A percentile compares a stretch with the other conserved stretches of the same genome.
Conservation (phyloP, 1,139 yeast genomes). For the Zygotorulaspora mrakii region DNA sequence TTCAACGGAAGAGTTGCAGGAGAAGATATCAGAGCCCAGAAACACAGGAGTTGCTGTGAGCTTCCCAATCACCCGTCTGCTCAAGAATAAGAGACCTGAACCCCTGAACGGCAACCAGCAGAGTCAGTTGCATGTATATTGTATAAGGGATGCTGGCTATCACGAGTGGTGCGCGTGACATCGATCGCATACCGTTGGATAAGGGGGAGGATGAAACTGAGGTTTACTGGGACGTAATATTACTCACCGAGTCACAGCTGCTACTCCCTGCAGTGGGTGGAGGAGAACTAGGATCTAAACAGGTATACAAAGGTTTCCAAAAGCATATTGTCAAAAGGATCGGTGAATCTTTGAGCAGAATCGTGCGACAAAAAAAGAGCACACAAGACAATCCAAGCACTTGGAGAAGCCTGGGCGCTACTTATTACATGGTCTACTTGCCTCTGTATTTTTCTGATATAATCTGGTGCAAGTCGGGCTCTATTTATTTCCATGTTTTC, state of each 20-base stretch:
- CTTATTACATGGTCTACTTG: slow-evolving; percentile 26
- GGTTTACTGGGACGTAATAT: slow-evolving; percentile 34
- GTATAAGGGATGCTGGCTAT: slow-evolving; percentile 22
- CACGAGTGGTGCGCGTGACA: slow-evolving; percentile 37
- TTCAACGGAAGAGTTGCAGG: slow-evolving; percentile 16
- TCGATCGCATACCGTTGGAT: slow-evolving; percentile 5
- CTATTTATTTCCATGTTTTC: slow-evolving; percentile 23
- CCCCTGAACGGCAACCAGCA: slow-evolving; percentile 3
- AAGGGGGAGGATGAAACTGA: slow-evolving; percentile 21
- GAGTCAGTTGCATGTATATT: slow-evolving; percentile 15
- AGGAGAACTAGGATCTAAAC: slow-evolving; percentile 3
- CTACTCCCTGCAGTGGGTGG: slow-evolving; percentile 14
- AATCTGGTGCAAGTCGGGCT: slow-evolving; percentile 26
- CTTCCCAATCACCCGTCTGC: slow-evolving; percentile 23
- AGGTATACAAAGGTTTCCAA: slow-evolving; percentile 19
- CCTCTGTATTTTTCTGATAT: slow-evolving; percentile 26
- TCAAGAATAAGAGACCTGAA: slow-evolving; percentile 17
- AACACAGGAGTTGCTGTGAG: slow-evolving; percentile 21
- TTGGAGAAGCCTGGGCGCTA: slow-evolving; percentile 28
- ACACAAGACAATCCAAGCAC: neutral
- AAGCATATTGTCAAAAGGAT: slow-evolving; percentile 21
- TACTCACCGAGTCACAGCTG: slow-evolving; percentile 31
- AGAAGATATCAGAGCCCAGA: slow-evolving; percentile 13
- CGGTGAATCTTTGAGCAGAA: slow-evolving; percentile 12
- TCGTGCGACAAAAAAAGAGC: slow-evolving; percentile 7